A percentile compares a stretch with the other conserved stretches of the same genome.
Evolutionary conservation across 148 eudicot species (phyloP).

Genomic region (Beta vulgaris): DNA sequence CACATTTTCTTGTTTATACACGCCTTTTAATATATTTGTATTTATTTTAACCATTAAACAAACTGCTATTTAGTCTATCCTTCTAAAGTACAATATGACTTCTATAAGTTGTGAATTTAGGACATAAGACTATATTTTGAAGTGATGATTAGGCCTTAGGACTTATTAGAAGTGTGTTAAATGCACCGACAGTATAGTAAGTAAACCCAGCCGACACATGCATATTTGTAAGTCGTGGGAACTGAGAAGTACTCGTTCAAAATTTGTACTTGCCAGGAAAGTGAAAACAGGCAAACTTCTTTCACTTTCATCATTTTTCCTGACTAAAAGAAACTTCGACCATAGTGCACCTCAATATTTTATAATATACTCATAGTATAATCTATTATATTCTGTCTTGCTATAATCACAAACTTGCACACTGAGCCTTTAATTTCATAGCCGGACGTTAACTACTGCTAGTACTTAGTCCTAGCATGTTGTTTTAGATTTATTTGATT

Average conservation of each 20-base stretch:
- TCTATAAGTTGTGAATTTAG: too few relatives aligned
- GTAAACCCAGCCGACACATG: neutral
- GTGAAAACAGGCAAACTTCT: neutral
- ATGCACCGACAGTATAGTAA: slow-evolving; percentile 8
- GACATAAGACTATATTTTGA: too few relatives aligned
- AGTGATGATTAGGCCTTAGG: too few relatives aligned
- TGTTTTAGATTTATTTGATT: too few relatives aligned
- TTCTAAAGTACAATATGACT: too few relatives aligned
- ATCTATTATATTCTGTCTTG: neutral
- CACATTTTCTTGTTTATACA: too few relatives aligned
- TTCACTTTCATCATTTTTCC: neutral
- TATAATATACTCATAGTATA: neutral
- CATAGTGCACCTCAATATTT: neutral
- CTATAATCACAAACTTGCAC: neutral
- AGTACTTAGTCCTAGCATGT: too few relatives aligned
- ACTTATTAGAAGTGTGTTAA: too few relatives aligned
- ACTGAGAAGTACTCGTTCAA: neutral
- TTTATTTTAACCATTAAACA: too few relatives aligned
- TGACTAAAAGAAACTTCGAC: slow-evolving; percentile 12
- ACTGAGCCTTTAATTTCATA: slow-evolving; percentile 15
- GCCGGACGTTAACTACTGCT: neutral
- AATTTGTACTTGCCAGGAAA: neutral
- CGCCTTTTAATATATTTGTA: too few relatives aligned
- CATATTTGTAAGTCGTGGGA: neutral
- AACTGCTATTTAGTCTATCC: too few relatives aligned